Percentiles rank a stretch among this genome's conserved stretches.
These are phyloP conservation scores for Wickerhamomyces sp. DNA, from an alignment of 1,139 yeast genomes.

Conservation along the genomic window DNA sequence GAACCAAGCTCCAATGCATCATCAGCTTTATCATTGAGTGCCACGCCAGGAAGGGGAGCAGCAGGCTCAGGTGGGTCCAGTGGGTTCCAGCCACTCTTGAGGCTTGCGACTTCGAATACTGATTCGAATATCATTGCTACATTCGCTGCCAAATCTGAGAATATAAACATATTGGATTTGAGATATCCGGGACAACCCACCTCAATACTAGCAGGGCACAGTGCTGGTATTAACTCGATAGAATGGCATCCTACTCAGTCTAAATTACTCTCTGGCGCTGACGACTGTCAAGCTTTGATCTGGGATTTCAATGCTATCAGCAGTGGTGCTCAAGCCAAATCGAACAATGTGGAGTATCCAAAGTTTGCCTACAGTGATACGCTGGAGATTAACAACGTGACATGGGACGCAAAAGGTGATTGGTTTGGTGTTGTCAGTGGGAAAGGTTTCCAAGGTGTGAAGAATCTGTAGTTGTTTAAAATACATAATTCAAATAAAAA, in stretches of 20 bases:
- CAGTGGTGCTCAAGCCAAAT: slow-evolving; percentile 1
- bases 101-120: slow-evolving; percentile 72
- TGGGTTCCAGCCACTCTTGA: slow-evolving; percentile 49
- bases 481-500: too few relatives aligned
- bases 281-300: slow-evolving; percentile 83
- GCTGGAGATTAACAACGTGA: slow-evolving; percentile 67
- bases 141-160: slow-evolving; percentile 65
- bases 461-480: slow-evolving; percentile 18
- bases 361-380: slow-evolving; percentile 54
- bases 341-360: slow-evolving; percentile 35
- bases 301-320: slow-evolving; percentile 63
- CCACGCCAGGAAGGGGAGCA: background rate
- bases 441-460: slow-evolving; percentile 73
- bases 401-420: slow-evolving; percentile 71
- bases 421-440: slow-evolving; percentile 86
- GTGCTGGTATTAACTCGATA: slow-evolving; percentile 63
- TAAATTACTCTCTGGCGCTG: slow-evolving; percentile 70
- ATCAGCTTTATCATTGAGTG: slow-evolving; percentile 7
- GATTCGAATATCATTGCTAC: slow-evolving; percentile 84
- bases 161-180: slow-evolving; percentile 72
- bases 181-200: slow-evolving; percentile 86
- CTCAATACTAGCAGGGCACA: slow-evolving; percentile 63
- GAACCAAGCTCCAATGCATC: slow-evolving; percentile 43
- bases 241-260: slow-evolving; percentile 82
- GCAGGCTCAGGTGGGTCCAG: background rate